Conservation (phyloP, 805 yeast genomes). For the Metschnikowia borealis region DNA sequence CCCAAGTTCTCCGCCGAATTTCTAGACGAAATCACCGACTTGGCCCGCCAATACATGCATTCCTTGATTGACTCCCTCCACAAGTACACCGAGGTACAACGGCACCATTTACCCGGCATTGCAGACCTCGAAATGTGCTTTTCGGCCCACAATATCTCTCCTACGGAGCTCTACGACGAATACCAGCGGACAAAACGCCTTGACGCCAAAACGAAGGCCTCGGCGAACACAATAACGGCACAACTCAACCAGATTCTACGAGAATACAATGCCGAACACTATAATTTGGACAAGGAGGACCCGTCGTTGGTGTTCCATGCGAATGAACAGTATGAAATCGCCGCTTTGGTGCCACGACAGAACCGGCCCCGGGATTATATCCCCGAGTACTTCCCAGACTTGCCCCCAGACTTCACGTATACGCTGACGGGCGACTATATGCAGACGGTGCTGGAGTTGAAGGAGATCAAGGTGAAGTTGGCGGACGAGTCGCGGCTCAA, state of each 20-base stretch:
- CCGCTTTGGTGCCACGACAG: slow-evolving; percentile 53
- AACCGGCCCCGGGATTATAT: slow-evolving; percentile 41
- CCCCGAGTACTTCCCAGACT: slow-evolving; percentile 76
- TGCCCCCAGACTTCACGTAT: slow-evolving; percentile 94
- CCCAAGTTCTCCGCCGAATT: slow-evolving; percentile 25
- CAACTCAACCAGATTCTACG: slow-evolving; percentile 12
- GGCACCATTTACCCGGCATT: slow-evolving; percentile 53
- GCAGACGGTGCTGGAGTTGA: slow-evolving; percentile 62
- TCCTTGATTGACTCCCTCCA: slow-evolving; percentile 42
- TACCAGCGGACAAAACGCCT: slow-evolving; percentile 11
- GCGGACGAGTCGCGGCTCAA: slow-evolving; percentile 80
- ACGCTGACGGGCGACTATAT: slow-evolving; percentile 69
- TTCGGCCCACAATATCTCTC: slow-evolving; percentile 38
- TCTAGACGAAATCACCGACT: slow-evolving; percentile 26
- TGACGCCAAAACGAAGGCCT: slow-evolving; percentile 1
- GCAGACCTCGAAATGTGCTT: slow-evolving; percentile 48
- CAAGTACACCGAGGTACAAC: slow-evolving; percentile 52
- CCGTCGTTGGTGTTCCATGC: slow-evolving; percentile 53
- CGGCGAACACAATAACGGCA: slow-evolving; percentile 5
- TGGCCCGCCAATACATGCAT: slow-evolving; percentile 28
- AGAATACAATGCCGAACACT: slow-evolving; percentile 16
- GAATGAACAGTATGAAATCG: slow-evolving; percentile 47
- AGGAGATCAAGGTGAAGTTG: slow-evolving; percentile 62
- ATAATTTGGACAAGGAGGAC: slow-evolving; percentile 28
- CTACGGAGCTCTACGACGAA: slow-evolving; percentile 39